Evolutionary conservation across 2,329 filamentous ascomycete species (phyloP).

Genomic region (Colletotrichum limetticola): DNA sequence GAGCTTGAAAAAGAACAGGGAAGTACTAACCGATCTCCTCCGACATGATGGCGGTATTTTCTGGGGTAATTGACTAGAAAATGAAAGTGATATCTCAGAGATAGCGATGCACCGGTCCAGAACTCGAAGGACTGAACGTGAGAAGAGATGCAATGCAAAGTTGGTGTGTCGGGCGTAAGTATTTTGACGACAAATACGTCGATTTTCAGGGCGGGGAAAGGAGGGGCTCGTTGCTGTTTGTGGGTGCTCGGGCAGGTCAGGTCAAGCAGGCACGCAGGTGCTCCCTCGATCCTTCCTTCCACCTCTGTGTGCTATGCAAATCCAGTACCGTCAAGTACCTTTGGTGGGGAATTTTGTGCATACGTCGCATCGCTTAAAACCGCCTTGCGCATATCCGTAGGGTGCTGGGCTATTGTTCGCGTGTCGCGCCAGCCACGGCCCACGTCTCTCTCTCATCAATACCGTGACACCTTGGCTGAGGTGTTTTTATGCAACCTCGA

Average conservation of each 20-base stretch:
- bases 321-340: neutral
- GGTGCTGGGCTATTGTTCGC: neutral
- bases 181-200: conserved; percentile 37
- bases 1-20: neutral
- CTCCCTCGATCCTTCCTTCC: too few relatives aligned
- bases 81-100: conserved; percentile 25
- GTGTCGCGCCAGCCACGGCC: neutral
- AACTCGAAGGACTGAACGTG: conserved; percentile 26
- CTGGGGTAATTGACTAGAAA: conserved; percentile 23
- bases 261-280: conserved; percentile 19
- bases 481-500: neutral
- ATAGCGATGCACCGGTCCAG: conserved; percentile 32
- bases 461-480: too few relatives aligned
- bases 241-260: conserved; percentile 35
- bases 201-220: conserved; percentile 38
- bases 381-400: neutral
- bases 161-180: conserved; percentile 27
- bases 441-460: too few relatives aligned
- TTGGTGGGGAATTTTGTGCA: conserved; percentile 8
- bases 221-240: conserved; percentile 32
- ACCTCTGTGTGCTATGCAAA: neutral
- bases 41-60: conserved; percentile 51
- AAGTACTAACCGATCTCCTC: conserved; percentile 56
- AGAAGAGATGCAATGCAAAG: conserved; percentile 32
- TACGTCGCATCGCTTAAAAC: conserved; percentile 1